Evolutionary conservation across 441 rosid species (phyloP).

Genomic region (Aquilaria agallochum): DNA sequence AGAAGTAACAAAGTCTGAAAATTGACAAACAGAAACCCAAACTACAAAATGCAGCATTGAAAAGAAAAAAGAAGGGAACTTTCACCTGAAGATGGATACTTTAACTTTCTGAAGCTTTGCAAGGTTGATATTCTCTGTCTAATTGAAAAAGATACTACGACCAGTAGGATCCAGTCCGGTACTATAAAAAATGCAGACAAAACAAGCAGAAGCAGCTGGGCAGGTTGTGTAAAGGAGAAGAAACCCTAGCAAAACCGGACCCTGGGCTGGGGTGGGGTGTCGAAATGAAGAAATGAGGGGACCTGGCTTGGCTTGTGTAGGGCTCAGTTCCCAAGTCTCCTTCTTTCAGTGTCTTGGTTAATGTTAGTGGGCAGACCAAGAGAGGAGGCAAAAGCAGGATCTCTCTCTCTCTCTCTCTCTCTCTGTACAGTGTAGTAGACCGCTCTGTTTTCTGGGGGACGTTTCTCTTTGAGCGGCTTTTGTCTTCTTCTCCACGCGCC

Average conservation of each 20-base stretch:
- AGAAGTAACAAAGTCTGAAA: neutral
- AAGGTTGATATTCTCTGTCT: too few relatives aligned
- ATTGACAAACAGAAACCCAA: neutral
- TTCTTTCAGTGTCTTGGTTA: slow-evolving; percentile 7
- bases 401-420: slow-evolving; percentile 8
- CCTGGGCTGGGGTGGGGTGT: neutral
- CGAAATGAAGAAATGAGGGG: slow-evolving; percentile 1
- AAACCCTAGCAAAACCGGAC: neutral
- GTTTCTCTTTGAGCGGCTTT: neutral
- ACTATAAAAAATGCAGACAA: neutral
- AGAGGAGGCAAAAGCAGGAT: neutral
- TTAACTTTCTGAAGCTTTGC: too few relatives aligned
- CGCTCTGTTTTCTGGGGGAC: slow-evolving; percentile 1
- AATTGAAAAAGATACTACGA: neutral
- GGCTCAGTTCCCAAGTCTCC: slow-evolving; percentile 28
- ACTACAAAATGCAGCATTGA: neutral
- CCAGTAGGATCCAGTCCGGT: neutral
- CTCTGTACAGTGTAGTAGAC: neutral
- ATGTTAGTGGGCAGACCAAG: slow-evolving; percentile 1
- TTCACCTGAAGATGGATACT: too few relatives aligned
- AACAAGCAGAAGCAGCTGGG: neutral
- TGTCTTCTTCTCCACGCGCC: slow-evolving; percentile 12
- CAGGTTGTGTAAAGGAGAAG: neutral
- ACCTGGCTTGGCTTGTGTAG: neutral
- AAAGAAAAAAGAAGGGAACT: neutral